A percentile compares a stretch with the other conserved stretches of the same genome.
These are phyloP conservation scores for Blastobotrys indianensis DNA, from an alignment of 1,139 yeast genomes.

Conservation along the genomic window DNA sequence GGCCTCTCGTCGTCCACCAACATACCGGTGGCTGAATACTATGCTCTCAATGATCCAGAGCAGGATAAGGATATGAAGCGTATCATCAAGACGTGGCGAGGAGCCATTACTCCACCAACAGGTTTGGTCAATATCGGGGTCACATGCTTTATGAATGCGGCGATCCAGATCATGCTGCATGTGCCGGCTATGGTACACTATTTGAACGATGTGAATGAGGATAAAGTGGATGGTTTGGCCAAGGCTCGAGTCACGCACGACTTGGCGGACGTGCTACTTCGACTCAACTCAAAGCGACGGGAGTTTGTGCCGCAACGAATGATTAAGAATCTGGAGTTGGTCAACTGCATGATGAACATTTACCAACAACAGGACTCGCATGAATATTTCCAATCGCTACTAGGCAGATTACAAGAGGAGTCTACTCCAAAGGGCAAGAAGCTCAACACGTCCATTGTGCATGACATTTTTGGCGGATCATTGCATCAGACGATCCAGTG, in stretches of 20 bases:
- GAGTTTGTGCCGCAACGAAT: conserved; percentile 54
- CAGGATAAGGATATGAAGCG: conserved; percentile 34
- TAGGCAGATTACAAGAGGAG: conserved; percentile 86
- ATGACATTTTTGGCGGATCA: conserved; percentile 91
- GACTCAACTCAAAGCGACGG: conserved; percentile 43
- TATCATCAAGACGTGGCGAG: conserved; percentile 53
- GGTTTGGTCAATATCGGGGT: conserved; percentile 91
- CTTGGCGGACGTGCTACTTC: conserved; percentile 63
- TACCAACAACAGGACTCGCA: conserved; percentile 99
- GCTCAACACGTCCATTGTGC: conserved; percentile 71
- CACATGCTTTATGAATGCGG: conserved; percentile 94
- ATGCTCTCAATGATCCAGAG: conserved; percentile 29
- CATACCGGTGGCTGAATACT: conserved; percentile 16
- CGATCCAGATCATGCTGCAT: conserved; percentile 83
- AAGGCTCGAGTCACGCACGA: conserved; percentile 62
- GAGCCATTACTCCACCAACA: conserved; percentile 57
- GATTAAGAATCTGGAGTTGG: conserved; percentile 68
- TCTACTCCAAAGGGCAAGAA: conserved; percentile 83
- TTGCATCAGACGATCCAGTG: conserved; percentile 82
- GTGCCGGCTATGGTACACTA: conserved; percentile 89
- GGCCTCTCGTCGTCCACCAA: background rate
- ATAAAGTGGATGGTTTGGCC: conserved; percentile 31
- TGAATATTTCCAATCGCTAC: conserved; percentile 88
- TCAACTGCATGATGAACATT: conserved; percentile 92
- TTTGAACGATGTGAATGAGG: conserved; percentile 55